Base-by-base conservation (phyloP, 202 grass and related monocot genomes). In the Miscanthus sacchariflorus region DNA sequence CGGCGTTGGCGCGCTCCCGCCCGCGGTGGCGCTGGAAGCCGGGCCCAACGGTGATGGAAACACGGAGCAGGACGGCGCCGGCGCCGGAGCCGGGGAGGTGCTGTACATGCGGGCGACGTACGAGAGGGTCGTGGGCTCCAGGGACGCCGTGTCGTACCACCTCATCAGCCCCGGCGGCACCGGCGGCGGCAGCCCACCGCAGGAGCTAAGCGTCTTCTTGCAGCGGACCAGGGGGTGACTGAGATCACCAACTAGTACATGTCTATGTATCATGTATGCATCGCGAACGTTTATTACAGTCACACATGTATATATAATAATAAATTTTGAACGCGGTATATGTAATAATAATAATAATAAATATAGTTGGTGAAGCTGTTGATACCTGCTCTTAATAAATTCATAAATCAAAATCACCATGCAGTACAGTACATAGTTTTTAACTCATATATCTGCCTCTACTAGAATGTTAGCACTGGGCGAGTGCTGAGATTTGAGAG, bases 171-270 rank as follows among this genome's bases (percentile, higher is more conserved):
- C 93, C 10, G 23, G 23, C 24, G 17, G 74, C 46, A 36, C 54
- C 8, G 79, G 64, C 10, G 74, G 70, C 33, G 78, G 43, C 56
- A 88, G 83, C 84, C 68, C 88, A 12, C 72, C 85, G 1, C 86
- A 90, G 30, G 93, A 93, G 73, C 93, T 95, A 14, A 92, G 90
- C 84, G 72, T 95, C 54, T 95, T 92, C 72, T 76, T 95, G 78
- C 85, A 83, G 39, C 82, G 91, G 24, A 88, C 85, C 12, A 85
- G 85, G 65, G 68, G 70, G 71, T 63, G 35, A 40, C 35, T 59
- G 50, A 39, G 25, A 30, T 25, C 24, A 27, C 11, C 59, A 11
- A 10, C 58, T 9, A 61, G 21, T 61, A n/a, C 17, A 7, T 56
- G 19, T 21, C 7, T 8, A 21, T 54, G 52, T 6, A 14, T 5